Conservation (phyloP, 177 flowering plant species). For the Vitis hybrid region DNA sequence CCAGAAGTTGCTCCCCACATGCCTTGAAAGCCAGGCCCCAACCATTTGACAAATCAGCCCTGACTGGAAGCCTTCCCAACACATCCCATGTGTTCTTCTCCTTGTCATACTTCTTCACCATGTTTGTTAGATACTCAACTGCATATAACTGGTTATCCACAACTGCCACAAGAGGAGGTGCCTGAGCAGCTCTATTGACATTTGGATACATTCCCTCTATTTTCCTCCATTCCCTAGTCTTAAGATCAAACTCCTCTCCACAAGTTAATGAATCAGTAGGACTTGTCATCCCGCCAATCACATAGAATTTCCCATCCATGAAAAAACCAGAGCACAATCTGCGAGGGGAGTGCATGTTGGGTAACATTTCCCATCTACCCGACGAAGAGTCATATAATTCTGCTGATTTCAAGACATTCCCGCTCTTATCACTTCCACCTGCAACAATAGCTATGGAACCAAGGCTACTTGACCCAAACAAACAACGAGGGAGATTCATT, state of each 20-base stretch:
- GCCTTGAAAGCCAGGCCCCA: conserved; percentile 71
- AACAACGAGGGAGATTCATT: conserved; percentile 53
- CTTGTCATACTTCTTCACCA: conserved; percentile 55
- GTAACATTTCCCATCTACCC: conserved; percentile 53
- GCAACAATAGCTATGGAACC: conserved; percentile 58
- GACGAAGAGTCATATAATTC: conserved; percentile 49
- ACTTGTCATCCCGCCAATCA: conserved; percentile 57
- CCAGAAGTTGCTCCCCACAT: conserved; percentile 46
- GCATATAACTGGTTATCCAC: conserved; percentile 55
- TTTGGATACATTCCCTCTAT: conserved; percentile 59
- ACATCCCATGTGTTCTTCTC: conserved; percentile 45
- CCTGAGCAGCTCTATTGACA: conserved; percentile 46
- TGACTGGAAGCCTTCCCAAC: conserved; percentile 57
- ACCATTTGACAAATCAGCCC: conserved; percentile 53
- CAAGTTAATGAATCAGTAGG: conserved; percentile 42
- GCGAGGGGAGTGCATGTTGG: conserved; percentile 51
- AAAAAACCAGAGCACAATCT: conserved; percentile 57
- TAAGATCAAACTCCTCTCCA: conserved; percentile 52
- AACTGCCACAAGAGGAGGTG: conserved; percentile 67
- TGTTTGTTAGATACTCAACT: conserved; percentile 44
- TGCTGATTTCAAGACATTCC: conserved; percentile 45
- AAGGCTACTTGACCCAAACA: conserved; percentile 48
- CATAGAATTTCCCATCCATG: conserved; percentile 56
- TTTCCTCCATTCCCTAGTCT: conserved; percentile 47
- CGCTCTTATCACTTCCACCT: conserved; percentile 56